Percentiles rank a stretch among this genome's conserved stretches.
Conservation (phyloP, 2,329 filamentous ascomycete species). For the Teratosphaeria viscida region DNA sequence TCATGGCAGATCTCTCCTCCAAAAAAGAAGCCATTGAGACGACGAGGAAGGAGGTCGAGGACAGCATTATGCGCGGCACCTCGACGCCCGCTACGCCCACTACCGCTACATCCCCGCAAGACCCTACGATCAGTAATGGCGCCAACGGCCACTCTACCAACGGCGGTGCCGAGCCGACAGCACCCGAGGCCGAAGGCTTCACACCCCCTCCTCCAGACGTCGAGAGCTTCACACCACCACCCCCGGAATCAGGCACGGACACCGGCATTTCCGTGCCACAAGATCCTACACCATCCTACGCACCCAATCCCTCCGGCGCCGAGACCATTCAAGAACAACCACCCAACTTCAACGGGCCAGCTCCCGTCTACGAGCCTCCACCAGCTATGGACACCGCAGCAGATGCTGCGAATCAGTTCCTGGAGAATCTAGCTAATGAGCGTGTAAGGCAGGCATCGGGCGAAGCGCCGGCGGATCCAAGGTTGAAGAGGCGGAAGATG, state of each 20-base stretch:
- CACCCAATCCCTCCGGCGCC: constrained; percentile 32
- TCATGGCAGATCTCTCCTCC: neutral
- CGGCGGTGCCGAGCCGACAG: constrained; percentile 14
- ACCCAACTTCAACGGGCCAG: constrained; percentile 18
- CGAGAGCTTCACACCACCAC: constrained; percentile 69
- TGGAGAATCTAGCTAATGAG: constrained; percentile 14
- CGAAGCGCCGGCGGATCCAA: constrained; percentile 20
- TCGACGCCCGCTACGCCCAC: constrained; percentile 47
- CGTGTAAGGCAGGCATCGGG: constrained; percentile 15
- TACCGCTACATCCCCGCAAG: constrained; percentile 22
- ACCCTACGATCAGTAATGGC: constrained; percentile 6
- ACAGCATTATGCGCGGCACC: constrained; percentile 78
- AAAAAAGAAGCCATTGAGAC: constrained; percentile 63
- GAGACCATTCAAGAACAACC: constrained; percentile 18
- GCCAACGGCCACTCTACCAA: constrained; percentile 1
- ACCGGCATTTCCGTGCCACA: constrained; percentile 1
- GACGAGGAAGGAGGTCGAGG: constrained; percentile 81
- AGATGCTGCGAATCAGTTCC: constrained; percentile 12
- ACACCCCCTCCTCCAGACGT: constrained; percentile 68
- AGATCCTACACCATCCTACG: neutral
- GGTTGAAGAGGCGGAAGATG: constrained; percentile 27
- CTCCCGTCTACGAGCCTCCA: constrained; percentile 19
- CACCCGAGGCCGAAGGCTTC: constrained; percentile 28
- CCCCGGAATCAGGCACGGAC: constrained; percentile 15
- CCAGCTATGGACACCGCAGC: constrained; percentile 8